phyloP scores from a whole-genome alignment of 805 yeast species.

The Tetrapisispora iriomotensis region DNA sequence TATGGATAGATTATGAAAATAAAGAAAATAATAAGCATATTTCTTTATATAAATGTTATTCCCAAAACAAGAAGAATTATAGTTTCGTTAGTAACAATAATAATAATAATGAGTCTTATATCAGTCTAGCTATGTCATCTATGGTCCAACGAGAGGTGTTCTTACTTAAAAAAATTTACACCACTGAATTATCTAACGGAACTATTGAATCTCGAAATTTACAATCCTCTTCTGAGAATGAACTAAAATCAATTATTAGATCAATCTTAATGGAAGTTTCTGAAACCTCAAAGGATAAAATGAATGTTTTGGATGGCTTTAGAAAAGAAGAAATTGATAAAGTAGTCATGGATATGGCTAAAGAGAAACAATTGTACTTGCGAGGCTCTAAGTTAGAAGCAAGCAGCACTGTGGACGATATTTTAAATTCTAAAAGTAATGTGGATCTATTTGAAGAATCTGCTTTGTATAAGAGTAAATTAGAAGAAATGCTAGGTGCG shows the following conservation, averaged over 20 bases:
- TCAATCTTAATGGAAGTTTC: conserved; percentile 27
- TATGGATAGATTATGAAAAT: conserved; percentile 56
- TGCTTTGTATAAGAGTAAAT: conserved; percentile 34
- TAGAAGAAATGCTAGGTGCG: conserved; percentile 34
- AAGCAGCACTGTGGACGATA: conserved; percentile 14
- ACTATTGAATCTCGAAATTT: background rate
- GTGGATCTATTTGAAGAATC: conserved; percentile 37
- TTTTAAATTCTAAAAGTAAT: conserved; percentile 23
- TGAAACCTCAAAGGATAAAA: conserved; percentile 23
- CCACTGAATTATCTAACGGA: conserved; percentile 15
- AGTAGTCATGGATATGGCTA: conserved; percentile 35
- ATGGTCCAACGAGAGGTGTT: conserved; percentile 62
- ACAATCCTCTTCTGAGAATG: conserved; percentile 15
- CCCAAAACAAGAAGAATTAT: conserved; percentile 41
- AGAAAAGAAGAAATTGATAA: conserved; percentile 41
- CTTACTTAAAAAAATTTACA: conserved; percentile 37
- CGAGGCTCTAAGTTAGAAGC: conserved; percentile 36
- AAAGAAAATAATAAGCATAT: conserved; percentile 10
- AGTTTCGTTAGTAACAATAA: conserved; percentile 32
- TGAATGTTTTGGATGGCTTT: conserved; percentile 31
- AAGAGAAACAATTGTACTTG: conserved; percentile 44
- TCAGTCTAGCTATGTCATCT: conserved; percentile 47
- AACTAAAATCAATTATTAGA: conserved; percentile 27
- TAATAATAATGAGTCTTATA: conserved; percentile 20
- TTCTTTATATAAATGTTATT: conserved; percentile 27